Conservation (phyloP, 345 rosid species). For the Erodium maritimum region DNA sequence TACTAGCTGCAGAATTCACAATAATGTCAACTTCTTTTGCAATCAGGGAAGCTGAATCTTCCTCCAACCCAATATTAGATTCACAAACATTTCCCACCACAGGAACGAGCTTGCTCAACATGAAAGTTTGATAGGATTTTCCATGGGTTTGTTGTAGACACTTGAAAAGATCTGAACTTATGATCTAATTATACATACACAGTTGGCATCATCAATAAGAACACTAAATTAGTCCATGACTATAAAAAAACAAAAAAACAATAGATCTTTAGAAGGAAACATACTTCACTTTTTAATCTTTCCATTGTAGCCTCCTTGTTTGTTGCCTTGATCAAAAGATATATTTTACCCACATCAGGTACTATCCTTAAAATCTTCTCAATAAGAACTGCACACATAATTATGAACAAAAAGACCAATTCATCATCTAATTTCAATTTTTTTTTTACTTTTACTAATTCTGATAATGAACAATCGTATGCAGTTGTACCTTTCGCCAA, state of each 20-base stretch:
- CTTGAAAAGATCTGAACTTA: slow-evolving; percentile 71
- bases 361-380: slow-evolving; percentile 79
- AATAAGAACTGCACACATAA: slow-evolving; percentile 42
- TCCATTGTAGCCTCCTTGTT: slow-evolving; percentile 61
- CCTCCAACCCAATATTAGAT: slow-evolving; percentile 55
- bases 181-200: slow-evolving; percentile 30
- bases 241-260: background rate
- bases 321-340: slow-evolving; percentile 67
- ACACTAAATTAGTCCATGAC: background rate
- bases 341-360: slow-evolving; percentile 85
- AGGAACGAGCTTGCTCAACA: slow-evolving; percentile 73
- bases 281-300: slow-evolving; percentile 68
- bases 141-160: slow-evolving; percentile 60
- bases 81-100: slow-evolving; percentile 66
- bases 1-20: slow-evolving; percentile 73
- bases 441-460: background rate
- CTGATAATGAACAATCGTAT: background rate
- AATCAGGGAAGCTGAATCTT: slow-evolving; percentile 43
- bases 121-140: slow-evolving; percentile 58
- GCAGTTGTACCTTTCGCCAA: slow-evolving; percentile 55
- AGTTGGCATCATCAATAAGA: background rate
- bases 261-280: background rate
- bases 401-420: background rate
- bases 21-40: slow-evolving; percentile 55
- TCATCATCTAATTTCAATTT: background rate